Conservation (phyloP, 306 rosid genomes). For the Vigna trinervia region DNA sequence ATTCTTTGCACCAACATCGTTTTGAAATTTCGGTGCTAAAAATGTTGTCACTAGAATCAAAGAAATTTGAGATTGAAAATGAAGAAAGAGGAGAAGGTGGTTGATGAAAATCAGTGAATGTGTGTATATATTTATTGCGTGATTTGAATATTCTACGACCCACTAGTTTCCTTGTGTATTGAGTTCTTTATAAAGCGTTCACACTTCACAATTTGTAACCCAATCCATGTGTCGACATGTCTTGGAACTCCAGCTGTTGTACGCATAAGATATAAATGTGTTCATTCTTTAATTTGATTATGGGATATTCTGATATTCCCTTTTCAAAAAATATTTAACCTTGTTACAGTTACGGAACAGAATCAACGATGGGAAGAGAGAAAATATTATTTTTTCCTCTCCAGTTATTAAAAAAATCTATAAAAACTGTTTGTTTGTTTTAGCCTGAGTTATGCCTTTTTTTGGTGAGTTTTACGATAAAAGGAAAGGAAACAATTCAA, state of each 20-base stretch:
- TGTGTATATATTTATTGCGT: background rate
- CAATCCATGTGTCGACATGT: background rate
- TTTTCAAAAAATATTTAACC: no score
- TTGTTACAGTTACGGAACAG: no score
- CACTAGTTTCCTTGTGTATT: background rate
- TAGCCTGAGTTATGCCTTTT: no score
- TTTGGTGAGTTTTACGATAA: no score
- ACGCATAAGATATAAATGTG: background rate
- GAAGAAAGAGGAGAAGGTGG: background rate
- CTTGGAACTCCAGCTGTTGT: background rate
- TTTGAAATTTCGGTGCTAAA: background rate
- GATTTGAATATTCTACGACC: background rate
- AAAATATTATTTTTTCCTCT: no score
- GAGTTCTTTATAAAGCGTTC: constrained; percentile 1
- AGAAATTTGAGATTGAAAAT: background rate
- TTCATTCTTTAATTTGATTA: no score
- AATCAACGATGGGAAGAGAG: no score
- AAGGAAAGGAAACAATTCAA: no score
- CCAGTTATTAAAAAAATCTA: no score
- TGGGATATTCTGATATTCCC: no score
- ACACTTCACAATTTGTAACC: background rate
- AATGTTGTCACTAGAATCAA: background rate
- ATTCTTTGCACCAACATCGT: background rate
- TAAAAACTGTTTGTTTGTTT: no score
- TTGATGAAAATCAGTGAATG: background rate